Evolutionary conservation across 495 filamentous ascomycete genomes (phyloP).

Genomic region (Talaromyces stipitatus): DNA sequence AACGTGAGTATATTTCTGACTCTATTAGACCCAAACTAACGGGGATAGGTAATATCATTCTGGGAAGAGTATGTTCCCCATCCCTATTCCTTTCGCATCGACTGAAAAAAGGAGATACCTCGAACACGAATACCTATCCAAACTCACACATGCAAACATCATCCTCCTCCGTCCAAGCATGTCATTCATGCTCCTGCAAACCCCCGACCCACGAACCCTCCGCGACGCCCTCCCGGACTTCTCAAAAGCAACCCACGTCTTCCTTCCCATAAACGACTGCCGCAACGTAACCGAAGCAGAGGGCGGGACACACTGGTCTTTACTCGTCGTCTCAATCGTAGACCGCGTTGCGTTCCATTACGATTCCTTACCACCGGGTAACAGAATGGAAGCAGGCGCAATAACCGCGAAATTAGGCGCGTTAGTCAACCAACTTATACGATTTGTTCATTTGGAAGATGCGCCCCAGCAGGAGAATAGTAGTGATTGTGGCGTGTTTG

Average conservation of each 20-base stretch:
- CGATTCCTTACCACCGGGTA: conserved; percentile 75
- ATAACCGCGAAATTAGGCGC: conserved; percentile 53
- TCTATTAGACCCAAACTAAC: neutral
- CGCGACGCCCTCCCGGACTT: conserved; percentile 55
- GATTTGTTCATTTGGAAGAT: conserved; percentile 72
- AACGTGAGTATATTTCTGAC: conserved; percentile 57
- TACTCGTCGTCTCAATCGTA: conserved; percentile 80
- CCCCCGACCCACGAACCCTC: conserved; percentile 65
- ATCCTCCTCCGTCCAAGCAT: conserved; percentile 88
- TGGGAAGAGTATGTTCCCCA: conserved; percentile 79
- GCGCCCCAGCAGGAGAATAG: conserved; percentile 87
- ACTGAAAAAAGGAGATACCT: conserved; percentile 55
- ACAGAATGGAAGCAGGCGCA: conserved; percentile 60
- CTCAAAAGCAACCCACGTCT: conserved; percentile 78
- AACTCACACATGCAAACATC: conserved; percentile 73
- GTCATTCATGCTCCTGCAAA: conserved; percentile 87
- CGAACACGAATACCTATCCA: conserved; percentile 74
- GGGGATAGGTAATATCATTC: conserved; percentile 66
- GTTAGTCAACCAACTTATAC: conserved; percentile 56
- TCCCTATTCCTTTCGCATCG: neutral
- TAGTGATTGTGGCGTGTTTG: conserved; percentile 92
- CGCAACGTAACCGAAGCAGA: conserved; percentile 67
- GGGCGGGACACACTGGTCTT: conserved; percentile 90
- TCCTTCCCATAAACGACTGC: conserved; percentile 92
- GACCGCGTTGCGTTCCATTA: conserved; percentile 96